A percentile compares a stretch with the other conserved stretches of the same genome.
Conservation (phyloP, 441 rosid species). For the Cnidoscolus chayamansa region DNA sequence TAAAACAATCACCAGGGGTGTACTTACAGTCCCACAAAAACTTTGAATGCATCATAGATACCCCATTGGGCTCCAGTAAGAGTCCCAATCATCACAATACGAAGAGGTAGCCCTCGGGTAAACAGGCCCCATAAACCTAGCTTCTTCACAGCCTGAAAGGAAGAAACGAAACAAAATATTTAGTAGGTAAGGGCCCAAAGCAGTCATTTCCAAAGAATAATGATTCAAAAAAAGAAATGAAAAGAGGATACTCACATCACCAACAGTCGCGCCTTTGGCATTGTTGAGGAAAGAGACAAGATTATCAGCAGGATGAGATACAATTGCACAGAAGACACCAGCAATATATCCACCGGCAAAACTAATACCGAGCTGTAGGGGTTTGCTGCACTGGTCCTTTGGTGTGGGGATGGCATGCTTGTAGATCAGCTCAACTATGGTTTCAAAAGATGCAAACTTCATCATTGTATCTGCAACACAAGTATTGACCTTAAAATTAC, state of each 20-base stretch:
- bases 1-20: background rate
- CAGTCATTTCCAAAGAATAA: background rate
- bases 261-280: slow-evolving; percentile 97
- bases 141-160: slow-evolving; percentile 90
- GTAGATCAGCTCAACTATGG: slow-evolving; percentile 92
- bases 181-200: background rate
- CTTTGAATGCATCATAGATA: slow-evolving; percentile 95
- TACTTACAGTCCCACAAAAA: slow-evolving; percentile 95
- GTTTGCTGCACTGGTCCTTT: slow-evolving; percentile 85
- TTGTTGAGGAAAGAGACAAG: slow-evolving; percentile 99
- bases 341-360: slow-evolving; percentile 96
- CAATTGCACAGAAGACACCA: slow-evolving; percentile 93
- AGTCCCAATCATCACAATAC: slow-evolving; percentile 99
- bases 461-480: slow-evolving; percentile 85
- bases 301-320: slow-evolving; percentile 98
- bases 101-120: slow-evolving; percentile 98
- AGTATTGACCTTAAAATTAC: background rate
- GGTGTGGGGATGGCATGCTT: slow-evolving; percentile 83
- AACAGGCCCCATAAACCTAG: slow-evolving; percentile 82
- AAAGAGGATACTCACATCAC: slow-evolving; percentile 62
- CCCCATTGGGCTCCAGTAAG: slow-evolving; percentile 99
- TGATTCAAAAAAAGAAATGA: background rate
- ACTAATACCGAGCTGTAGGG: slow-evolving; percentile 84
- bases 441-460: slow-evolving; percentile 99
- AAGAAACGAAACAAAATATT: background rate